phyloP scores from a whole-genome alignment of 176 grass and related monocot species.

The Musa acuminata region DNA sequence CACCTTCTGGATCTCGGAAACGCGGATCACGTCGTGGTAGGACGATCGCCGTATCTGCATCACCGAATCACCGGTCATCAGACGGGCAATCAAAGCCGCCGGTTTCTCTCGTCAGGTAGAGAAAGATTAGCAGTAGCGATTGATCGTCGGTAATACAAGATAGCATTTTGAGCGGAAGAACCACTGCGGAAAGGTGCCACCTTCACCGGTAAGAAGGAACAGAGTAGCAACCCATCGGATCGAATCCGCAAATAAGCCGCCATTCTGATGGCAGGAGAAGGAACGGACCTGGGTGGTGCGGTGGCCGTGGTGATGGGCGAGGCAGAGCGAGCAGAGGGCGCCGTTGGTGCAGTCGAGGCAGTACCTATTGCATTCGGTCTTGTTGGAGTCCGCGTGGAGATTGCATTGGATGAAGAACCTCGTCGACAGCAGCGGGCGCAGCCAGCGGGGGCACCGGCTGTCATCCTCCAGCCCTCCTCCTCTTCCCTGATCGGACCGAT shows the following conservation, averaged over 20 bases:
- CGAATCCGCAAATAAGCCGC: background rate
- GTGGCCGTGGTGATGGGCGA: slow-evolving; percentile 59
- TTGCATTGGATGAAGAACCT: slow-evolving; percentile 95
- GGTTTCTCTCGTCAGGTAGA: background rate
- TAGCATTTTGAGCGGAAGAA: too few species aligned
- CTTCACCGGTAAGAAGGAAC: too few species aligned
- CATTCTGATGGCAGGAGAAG: background rate
- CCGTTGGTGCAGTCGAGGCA: slow-evolving; percentile 86
- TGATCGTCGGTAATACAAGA: too few species aligned
- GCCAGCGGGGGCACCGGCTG: slow-evolving; percentile 77
- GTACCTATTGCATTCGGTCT: slow-evolving; percentile 96
- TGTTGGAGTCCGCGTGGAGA: slow-evolving; percentile 59
- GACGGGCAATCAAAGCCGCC: background rate
- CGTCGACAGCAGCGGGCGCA: slow-evolving; percentile 71
- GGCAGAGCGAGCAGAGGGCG: slow-evolving; percentile 84
- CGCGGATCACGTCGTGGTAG: slow-evolving; percentile 98
- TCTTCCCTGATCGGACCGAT: slow-evolving; percentile 9
- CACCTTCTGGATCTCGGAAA: slow-evolving; percentile 91
- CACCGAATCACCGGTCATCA: background rate
- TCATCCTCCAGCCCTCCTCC: slow-evolving; percentile 31
- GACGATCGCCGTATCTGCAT: slow-evolving; percentile 84
- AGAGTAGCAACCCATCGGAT: too few species aligned
- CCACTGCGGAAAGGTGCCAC: too few species aligned
- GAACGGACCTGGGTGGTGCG: slow-evolving; percentile 71
- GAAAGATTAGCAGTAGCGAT: background rate